phyloP scores from a whole-genome alignment of 2,329 filamentous ascomycete species.

The Xylariaceae sp. region DNA sequence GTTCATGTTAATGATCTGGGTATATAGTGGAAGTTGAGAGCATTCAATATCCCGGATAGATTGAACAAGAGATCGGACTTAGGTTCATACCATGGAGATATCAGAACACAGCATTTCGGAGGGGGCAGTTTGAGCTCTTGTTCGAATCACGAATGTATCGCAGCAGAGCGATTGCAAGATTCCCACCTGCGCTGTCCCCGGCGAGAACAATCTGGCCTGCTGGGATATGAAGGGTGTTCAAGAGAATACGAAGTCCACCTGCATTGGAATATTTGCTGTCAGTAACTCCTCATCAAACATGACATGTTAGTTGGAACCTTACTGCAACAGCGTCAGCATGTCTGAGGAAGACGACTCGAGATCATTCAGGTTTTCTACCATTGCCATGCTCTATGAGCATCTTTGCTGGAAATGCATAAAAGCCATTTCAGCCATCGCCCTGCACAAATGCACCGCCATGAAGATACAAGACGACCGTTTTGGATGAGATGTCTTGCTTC shows the following conservation, averaged over 20 bases:
- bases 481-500: background rate
- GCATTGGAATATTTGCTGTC: background rate
- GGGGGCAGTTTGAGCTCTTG: conserved; percentile 6
- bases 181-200: conserved; percentile 47
- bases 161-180: conserved; percentile 39
- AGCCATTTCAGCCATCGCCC: conserved; percentile 13
- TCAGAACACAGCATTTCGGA: conserved; percentile 34
- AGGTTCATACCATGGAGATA: conserved; percentile 22
- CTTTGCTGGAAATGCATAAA: conserved; percentile 8
- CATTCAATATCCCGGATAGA: too few relatives aligned
- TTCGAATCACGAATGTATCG: conserved; percentile 40
- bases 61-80: too few relatives aligned
- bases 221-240: conserved; percentile 29
- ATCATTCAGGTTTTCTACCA: too few relatives aligned
- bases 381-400: conserved; percentile 32
- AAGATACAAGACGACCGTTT: conserved; percentile 15
- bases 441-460: conserved; percentile 20
- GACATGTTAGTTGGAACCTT: background rate
- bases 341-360: too few relatives aligned
- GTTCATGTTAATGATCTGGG: too few relatives aligned
- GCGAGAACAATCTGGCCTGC: conserved; percentile 38
- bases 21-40: too few relatives aligned
- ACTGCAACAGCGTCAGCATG: background rate
- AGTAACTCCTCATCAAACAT: background rate
- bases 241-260: conserved; percentile 38